Percentiles rank a stretch among this genome's conserved stretches.
Conservation (phyloP, 352 stramenopile species). For the Halophytophthora polymorphica region DNA sequence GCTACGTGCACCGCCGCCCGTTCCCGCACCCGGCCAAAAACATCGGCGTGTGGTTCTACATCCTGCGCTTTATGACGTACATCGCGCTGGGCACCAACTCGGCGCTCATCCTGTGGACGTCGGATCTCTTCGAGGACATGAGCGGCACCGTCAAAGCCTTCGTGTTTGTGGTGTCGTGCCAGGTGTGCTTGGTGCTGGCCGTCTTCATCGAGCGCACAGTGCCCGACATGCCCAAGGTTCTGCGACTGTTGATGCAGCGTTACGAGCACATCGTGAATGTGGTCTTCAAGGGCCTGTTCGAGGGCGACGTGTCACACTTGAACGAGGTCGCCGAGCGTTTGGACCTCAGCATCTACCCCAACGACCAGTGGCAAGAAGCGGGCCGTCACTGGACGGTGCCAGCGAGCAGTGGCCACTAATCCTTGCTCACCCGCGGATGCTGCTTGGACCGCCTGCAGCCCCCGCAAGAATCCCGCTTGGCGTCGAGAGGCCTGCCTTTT, state of each 20-base stretch:
- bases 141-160: slow-evolving; percentile 47
- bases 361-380: slow-evolving; percentile 71
- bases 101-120: slow-evolving; percentile 80
- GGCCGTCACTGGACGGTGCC: too few species aligned
- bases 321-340: slow-evolving; percentile 69
- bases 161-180: slow-evolving; percentile 66
- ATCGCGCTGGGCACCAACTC: slow-evolving; percentile 76
- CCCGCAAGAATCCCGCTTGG: too few species aligned
- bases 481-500: too few species aligned
- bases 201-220: slow-evolving; percentile 58
- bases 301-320: slow-evolving; percentile 64
- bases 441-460: too few species aligned
- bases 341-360: slow-evolving; percentile 72
- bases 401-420: too few species aligned
- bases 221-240: slow-evolving; percentile 53
- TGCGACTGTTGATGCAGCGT: slow-evolving; percentile 53
- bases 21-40: slow-evolving; percentile 78
- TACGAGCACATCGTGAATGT: slow-evolving; percentile 74
- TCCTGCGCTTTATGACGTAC: slow-evolving; percentile 80
- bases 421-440: too few species aligned
- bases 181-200: slow-evolving; percentile 66
- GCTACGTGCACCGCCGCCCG: slow-evolving; percentile 69
- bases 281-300: slow-evolving; percentile 72
- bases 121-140: slow-evolving; percentile 56
- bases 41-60: slow-evolving; percentile 93